These are phyloP conservation scores for Dillenia turbinata DNA, from an alignment of 164 flowering plant genomes.

Conservation along the genomic window DNA sequence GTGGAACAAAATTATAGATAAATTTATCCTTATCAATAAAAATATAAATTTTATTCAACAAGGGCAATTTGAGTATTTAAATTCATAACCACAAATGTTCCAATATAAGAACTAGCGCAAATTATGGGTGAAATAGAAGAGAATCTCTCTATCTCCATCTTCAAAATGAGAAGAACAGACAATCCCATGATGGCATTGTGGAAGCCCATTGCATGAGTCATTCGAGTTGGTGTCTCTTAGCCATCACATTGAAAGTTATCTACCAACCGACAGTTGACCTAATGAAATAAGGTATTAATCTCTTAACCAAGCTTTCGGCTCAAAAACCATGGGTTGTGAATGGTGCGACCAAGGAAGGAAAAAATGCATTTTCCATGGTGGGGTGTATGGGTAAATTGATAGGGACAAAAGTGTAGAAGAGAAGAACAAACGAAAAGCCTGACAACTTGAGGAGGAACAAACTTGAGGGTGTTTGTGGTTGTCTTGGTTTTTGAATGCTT, in stretches of 20 bases:
- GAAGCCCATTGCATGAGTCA: conserved; percentile 71
- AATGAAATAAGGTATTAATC: too few relatives aligned
- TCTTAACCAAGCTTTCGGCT: too few relatives aligned
- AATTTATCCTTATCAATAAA: too few relatives aligned
- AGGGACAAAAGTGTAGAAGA: too few relatives aligned
- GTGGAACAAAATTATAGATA: too few relatives aligned
- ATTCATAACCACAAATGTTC: not conserved
- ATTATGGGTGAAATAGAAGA: not conserved
- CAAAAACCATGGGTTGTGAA: not conserved
- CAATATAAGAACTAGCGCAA: not conserved
- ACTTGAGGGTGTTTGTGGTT: too few relatives aligned
- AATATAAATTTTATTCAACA: too few relatives aligned
- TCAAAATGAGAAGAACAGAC: conserved; percentile 3
- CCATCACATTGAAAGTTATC: conserved; percentile 54
- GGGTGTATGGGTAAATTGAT: not conserved
- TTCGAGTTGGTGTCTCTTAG: conserved; percentile 47
- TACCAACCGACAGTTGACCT: too few relatives aligned
- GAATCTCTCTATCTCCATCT: not conserved
- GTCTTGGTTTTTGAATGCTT: too few relatives aligned
- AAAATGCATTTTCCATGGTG: conserved; percentile 1
- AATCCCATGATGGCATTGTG: conserved; percentile 51
- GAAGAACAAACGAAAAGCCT: too few relatives aligned
- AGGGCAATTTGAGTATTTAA: too few relatives aligned
- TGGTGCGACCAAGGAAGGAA: not conserved
- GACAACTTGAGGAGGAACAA: too few relatives aligned